Evolutionary conservation across 2,329 filamentous ascomycete genomes (phyloP).

Genomic region (Clarireedia sp.): DNA sequence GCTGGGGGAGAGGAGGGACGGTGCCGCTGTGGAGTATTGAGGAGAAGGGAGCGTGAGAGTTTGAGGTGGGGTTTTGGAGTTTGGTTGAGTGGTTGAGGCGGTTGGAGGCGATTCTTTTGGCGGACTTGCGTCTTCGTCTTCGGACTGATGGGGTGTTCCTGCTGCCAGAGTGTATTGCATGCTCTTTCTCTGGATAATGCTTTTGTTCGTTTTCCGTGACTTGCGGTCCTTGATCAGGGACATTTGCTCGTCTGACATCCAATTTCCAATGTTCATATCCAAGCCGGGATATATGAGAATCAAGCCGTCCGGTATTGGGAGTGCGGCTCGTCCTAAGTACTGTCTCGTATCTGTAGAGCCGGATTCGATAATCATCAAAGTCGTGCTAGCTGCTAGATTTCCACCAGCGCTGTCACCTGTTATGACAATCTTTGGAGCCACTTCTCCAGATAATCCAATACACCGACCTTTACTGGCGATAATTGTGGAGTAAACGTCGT

Average conservation of each 20-base stretch:
- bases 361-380: conserved; percentile 82
- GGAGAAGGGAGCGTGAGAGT: not conserved
- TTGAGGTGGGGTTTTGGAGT: not conserved
- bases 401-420: conserved; percentile 78
- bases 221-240: conserved; percentile 78
- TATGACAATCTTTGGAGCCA: conserved; percentile 60
- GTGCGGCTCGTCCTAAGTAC: conserved; percentile 47
- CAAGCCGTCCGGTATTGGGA: conserved; percentile 72
- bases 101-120: conserved; percentile 27
- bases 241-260: conserved; percentile 99
- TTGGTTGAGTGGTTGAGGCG: not conserved
- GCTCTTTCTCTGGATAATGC: conserved; percentile 74
- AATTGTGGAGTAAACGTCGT: conserved; percentile 73
- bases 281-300: conserved; percentile 83
- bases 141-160: conserved; percentile 73
- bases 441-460: conserved; percentile 62
- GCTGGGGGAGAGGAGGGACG: conserved; percentile 18
- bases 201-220: conserved; percentile 67
- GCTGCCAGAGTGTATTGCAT: conserved; percentile 82
- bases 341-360: conserved; percentile 48
- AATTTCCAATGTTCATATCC: conserved; percentile 96
- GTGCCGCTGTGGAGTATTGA: conserved; percentile 19
- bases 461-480: conserved; percentile 66
- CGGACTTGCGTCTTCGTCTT: conserved; percentile 51
- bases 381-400: conserved; percentile 71